phyloP scores from a whole-genome alignment of 2,329 filamentous ascomycete species.

The Cladophialophora yegresii region DNA sequence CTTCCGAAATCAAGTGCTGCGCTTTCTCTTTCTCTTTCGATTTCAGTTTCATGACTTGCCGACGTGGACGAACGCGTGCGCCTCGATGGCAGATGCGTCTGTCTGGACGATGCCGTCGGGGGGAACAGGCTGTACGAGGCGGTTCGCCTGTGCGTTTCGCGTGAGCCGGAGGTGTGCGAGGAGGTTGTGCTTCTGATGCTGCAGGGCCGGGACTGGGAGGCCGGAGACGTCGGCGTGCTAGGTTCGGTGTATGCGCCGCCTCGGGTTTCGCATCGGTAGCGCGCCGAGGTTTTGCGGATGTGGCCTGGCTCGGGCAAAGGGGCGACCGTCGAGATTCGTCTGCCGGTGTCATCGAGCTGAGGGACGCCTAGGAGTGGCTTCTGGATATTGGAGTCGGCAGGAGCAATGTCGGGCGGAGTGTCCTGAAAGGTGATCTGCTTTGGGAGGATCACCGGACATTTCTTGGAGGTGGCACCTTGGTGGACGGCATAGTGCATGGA shows the following conservation, averaged over 20 bases:
- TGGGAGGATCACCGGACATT: not conserved
- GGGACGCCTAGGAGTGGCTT: conserved; percentile 1
- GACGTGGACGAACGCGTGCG: conserved; percentile 12
- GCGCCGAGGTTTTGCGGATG: conserved; percentile 29
- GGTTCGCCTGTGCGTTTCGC: conserved; percentile 4
- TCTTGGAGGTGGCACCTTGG: not conserved
- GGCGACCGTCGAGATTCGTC: conserved; percentile 29
- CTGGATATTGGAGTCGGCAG: conserved; percentile 10
- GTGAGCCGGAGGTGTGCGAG: conserved; percentile 14
- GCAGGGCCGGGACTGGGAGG: conserved; percentile 17
- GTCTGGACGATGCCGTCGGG: conserved; percentile 14
- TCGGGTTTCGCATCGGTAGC: conserved; percentile 25
- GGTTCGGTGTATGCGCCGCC: conserved; percentile 4
- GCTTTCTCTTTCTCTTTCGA: not conserved
- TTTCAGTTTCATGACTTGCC: not conserved
- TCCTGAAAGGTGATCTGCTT: conserved; percentile 6
- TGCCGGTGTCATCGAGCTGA: not conserved
- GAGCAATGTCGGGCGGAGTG: not conserved
- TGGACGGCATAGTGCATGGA: conserved; percentile 23
- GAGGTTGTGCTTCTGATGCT: conserved; percentile 25
- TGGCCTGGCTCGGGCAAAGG: conserved; percentile 30
- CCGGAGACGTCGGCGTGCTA: conserved; percentile 18
- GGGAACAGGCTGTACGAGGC: conserved; percentile 33
- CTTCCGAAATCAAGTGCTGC: conserved; percentile 3
- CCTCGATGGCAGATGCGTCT: not conserved